These are phyloP conservation scores for Zopfia rhizophila DNA, from an alignment of 2,329 filamentous ascomycete species.

Conservation along the genomic window DNA sequence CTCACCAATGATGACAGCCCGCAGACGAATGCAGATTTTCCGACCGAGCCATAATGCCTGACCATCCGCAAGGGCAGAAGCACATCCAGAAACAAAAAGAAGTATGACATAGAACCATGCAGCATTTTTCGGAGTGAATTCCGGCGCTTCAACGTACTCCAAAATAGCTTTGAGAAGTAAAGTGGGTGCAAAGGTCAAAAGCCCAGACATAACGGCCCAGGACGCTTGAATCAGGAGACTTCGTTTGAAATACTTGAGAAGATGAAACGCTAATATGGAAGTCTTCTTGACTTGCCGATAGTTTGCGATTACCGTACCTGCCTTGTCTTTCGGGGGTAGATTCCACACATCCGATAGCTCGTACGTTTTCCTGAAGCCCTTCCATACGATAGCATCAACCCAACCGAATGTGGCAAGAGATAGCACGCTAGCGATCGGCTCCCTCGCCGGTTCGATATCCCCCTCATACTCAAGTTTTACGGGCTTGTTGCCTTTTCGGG, in stretches of 20 bases:
- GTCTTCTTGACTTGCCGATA: constrained; percentile 90
- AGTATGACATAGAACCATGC: constrained; percentile 96
- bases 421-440: constrained; percentile 87
- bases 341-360: constrained; percentile 94
- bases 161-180: constrained; percentile 90
- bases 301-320: constrained; percentile 78
- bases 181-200: constrained; percentile 92
- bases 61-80: constrained; percentile 84
- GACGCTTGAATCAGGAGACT: constrained; percentile 79
- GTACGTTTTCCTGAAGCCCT: constrained; percentile 85
- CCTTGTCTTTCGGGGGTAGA: constrained; percentile 86
- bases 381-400: constrained; percentile 89
- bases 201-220: constrained; percentile 81
- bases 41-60: constrained; percentile 93
- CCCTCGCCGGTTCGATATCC: constrained; percentile 84
- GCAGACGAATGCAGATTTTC: constrained; percentile 91
- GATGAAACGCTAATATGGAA: constrained; percentile 78
- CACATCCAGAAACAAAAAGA: constrained; percentile 82
- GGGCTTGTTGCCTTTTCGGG: constrained; percentile 90
- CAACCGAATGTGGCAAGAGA: constrained; percentile 89
- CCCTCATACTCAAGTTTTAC: constrained; percentile 91
- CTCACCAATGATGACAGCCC: constrained; percentile 95
- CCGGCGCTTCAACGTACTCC: constrained; percentile 89
- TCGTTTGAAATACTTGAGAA: constrained; percentile 85
- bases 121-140: constrained; percentile 80